Base-by-base conservation (phyloP, 2,329 filamentous ascomycete genomes). In the Coleophoma cylindrospora region DNA sequence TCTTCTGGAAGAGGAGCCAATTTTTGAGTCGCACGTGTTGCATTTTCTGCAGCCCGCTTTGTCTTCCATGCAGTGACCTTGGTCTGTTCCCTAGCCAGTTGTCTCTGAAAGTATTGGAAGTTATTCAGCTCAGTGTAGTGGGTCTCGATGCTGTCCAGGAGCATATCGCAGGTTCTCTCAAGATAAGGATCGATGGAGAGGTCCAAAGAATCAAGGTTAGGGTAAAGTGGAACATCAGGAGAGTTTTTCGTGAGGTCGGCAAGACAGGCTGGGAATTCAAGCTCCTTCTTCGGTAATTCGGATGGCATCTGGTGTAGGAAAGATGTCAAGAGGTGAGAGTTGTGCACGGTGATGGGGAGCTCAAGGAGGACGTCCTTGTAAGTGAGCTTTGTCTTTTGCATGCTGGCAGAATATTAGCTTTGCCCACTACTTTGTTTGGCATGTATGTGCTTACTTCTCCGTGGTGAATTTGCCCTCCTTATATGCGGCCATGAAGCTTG, bases 41-140 rank as follows among this genome's bases (percentile, higher is more conserved):
- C 86, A 67, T 99, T 99, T 80, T 99, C 94, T 14, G 89, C 86
- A 77, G 96, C 95, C 67, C 94, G 87, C 84, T 99, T 97, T 54
- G 86, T 75, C 74, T 97, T 92, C 94, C 94, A 99, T 58, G 91
- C 87, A 49, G 89, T 85, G 63, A 99, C 96, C 82, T 97, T 99
- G 64, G 87, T 75, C 75, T 99, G 94, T 76, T 99, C 94, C 62
- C 94, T 89, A 48, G 86, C 87, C 51, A 97, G 80, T 66, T 95
- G 91, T 64, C 94, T 84, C 75, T 96, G 91, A 77, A 96, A 96
- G 80, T 87, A 89, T 72, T 96, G 91, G 76, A 95, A 94, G 81
- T 99, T 99, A 83, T 97, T 97, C 69, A 95, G 87, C 73, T 99
- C 94, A 53, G 91, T 96, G 75, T 97, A 94, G 77, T 99, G 94